Conservation (phyloP, 345 rosid genomes). For the Fremontodendron californicum region DNA sequence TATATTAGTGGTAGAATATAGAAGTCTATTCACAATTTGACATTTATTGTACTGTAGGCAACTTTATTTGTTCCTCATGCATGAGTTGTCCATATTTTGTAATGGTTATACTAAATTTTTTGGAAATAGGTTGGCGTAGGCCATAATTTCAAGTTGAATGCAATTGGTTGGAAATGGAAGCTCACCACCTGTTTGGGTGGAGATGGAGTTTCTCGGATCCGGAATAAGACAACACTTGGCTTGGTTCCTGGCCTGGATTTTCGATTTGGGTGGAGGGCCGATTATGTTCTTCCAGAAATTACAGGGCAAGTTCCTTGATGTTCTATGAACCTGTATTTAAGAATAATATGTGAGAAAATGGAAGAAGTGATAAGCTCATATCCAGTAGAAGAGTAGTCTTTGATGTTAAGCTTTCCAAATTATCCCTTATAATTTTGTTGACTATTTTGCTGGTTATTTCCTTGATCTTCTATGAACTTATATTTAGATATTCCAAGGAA, state of each 20-base stretch:
- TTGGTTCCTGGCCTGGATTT: slow-evolving; percentile 78
- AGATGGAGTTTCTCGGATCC: slow-evolving; percentile 73
- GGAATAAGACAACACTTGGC: slow-evolving; percentile 76
- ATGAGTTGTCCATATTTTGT: slow-evolving; percentile 3
- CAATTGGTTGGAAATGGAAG: slow-evolving; percentile 90
- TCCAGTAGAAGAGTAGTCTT: background rate
- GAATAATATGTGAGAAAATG: background rate
- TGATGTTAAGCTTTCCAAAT: background rate
- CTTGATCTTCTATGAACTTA: slow-evolving; percentile 11
- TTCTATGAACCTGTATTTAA: background rate
- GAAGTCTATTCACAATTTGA: background rate
- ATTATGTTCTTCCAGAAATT: slow-evolving; percentile 79
- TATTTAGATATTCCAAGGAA: background rate
- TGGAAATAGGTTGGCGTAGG: slow-evolving; percentile 68
- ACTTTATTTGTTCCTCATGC: slow-evolving; percentile 4
- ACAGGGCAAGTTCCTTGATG: slow-evolving; percentile 58
- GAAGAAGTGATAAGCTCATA: background rate
- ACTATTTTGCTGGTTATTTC: slow-evolving; percentile 37
- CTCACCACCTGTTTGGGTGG: slow-evolving; percentile 86
- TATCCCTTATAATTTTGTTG: background rate
- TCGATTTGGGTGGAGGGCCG: slow-evolving; percentile 90
- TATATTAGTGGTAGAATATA: background rate
- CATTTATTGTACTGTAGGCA: too few species aligned
- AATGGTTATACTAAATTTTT: background rate
- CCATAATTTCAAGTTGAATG: slow-evolving; percentile 71